Conservation (phyloP, 805 yeast species). For the Zygotorulaspora florentina region DNA sequence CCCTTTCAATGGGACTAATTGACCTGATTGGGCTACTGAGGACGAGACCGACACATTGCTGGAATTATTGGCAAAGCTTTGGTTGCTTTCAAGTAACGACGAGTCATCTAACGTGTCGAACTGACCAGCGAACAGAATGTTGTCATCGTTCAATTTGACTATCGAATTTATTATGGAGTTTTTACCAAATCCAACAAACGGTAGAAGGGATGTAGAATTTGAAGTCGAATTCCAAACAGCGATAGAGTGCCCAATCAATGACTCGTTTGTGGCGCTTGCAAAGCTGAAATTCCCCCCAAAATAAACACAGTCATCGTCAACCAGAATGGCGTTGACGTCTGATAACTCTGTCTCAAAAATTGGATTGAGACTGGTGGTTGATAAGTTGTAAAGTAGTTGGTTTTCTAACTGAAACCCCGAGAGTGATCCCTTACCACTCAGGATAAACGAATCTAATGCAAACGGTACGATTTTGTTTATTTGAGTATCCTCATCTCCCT, state of each 20-base stretch:
- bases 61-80: constrained; percentile 20
- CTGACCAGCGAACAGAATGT: constrained; percentile 74
- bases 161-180: constrained; percentile 62
- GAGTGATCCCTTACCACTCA: constrained; percentile 33
- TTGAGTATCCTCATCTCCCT: constrained; percentile 13
- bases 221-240: constrained; percentile 56
- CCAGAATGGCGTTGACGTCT: constrained; percentile 43
- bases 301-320: constrained; percentile 54
- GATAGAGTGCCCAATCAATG: constrained; percentile 38
- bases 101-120: constrained; percentile 59
- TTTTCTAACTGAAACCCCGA: constrained; percentile 23
- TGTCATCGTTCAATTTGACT: constrained; percentile 42
- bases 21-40: constrained; percentile 51
- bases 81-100: constrained; percentile 34
- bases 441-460: constrained; percentile 34
- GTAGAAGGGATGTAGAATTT: constrained; percentile 43
- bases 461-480: constrained; percentile 30
- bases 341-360: constrained; percentile 25
- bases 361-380: constrained; percentile 25
- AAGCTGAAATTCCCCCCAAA: constrained; percentile 75
- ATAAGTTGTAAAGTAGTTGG: constrained; percentile 35
- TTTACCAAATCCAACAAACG: constrained; percentile 73
- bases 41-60: constrained; percentile 33
- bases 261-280: constrained; percentile 38
- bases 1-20: constrained; percentile 53